phyloP scores from a whole-genome alignment of 1,139 yeast genomes.

The Suhomyces kunorum region DNA sequence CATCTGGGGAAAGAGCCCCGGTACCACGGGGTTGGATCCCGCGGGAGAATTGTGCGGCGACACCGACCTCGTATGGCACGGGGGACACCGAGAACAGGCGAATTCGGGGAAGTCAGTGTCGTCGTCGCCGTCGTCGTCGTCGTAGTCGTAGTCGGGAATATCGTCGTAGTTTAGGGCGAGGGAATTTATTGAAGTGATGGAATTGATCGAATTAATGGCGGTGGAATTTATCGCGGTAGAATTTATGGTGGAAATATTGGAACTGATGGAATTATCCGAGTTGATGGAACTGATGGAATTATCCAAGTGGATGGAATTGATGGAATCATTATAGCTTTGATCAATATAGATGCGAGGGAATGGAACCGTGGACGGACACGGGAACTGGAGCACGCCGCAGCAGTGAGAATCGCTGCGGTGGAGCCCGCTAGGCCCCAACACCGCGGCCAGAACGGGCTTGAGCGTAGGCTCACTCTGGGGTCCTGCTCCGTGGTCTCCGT shows the following conservation, averaged over 20 bases:
- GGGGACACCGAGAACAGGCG: not conserved
- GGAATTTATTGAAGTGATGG: too few species aligned
- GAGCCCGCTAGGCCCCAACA: constrained; percentile 2
- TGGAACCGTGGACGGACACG: not conserved
- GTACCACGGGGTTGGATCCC: constrained; percentile 29
- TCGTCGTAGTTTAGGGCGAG: too few species aligned
- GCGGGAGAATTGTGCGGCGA: constrained; percentile 14
- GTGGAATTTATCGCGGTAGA: too few species aligned
- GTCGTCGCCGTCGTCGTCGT: constrained; percentile 12
- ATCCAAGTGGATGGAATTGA: not conserved
- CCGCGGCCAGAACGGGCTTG: too few species aligned
- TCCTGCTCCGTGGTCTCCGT: too few species aligned
- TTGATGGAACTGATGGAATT: too few species aligned
- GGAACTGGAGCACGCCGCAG: not conserved
- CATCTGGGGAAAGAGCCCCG: constrained; percentile 44
- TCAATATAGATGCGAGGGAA: too few species aligned
- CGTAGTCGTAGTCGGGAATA: constrained; percentile 7
- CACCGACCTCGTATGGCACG: not conserved
- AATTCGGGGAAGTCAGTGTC: constrained; percentile 3
- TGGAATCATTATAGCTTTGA: not conserved
- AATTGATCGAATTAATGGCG: too few species aligned
- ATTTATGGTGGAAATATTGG: too few species aligned
- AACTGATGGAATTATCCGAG: too few species aligned
- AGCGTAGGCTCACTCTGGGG: too few species aligned
- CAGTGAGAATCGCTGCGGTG: not conserved